Percentiles rank a stretch among this genome's conserved stretches.
phyloP scores from a whole-genome alignment of 2,329 filamentous ascomycete genomes.

The Aspergillus awamori region DNA sequence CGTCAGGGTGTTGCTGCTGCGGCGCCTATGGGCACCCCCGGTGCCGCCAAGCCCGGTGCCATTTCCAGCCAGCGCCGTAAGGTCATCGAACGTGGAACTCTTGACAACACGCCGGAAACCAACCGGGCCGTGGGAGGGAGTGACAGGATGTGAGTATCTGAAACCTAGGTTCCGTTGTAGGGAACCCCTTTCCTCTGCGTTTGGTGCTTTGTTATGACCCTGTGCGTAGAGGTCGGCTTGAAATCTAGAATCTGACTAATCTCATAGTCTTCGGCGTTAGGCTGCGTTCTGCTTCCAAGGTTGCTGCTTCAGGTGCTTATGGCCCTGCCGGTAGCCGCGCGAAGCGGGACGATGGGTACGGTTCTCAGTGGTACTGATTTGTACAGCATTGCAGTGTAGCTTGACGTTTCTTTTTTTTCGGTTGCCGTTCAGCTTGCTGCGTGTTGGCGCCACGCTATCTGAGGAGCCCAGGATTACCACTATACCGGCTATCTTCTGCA shows the following conservation, averaged over 20 bases:
- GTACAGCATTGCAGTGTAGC: constrained; percentile 36
- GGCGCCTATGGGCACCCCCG: constrained; percentile 55
- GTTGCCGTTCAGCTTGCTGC: constrained; percentile 28
- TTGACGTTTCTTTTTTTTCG: constrained; percentile 26
- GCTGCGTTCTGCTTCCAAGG: constrained; percentile 81
- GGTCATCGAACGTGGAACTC: constrained; percentile 71
- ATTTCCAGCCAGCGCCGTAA: constrained; percentile 79
- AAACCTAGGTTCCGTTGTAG: constrained; percentile 76
- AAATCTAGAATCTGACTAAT: constrained; percentile 79
- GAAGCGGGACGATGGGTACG: constrained; percentile 58
- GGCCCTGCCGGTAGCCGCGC: constrained; percentile 53
- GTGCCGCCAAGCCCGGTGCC: constrained; percentile 70
- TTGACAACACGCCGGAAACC: constrained; percentile 72
- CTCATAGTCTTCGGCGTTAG: constrained; percentile 80
- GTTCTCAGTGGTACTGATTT: constrained; percentile 50
- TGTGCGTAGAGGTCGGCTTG: constrained; percentile 67
- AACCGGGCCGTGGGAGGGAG: constrained; percentile 76
- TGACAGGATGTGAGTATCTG: constrained; percentile 95
- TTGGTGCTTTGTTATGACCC: constrained; percentile 71
- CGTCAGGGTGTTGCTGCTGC: constrained; percentile 68
- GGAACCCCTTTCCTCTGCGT: constrained; percentile 75
- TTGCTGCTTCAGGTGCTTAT: constrained; percentile 57
- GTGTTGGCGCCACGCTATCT: constrained; percentile 31
- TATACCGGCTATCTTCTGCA: constrained; percentile 32
- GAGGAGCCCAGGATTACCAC: constrained; percentile 34